phyloP scores from a whole-genome alignment of 2,329 filamentous ascomycete species.

The Neofusicoccum umdonicola region DNA sequence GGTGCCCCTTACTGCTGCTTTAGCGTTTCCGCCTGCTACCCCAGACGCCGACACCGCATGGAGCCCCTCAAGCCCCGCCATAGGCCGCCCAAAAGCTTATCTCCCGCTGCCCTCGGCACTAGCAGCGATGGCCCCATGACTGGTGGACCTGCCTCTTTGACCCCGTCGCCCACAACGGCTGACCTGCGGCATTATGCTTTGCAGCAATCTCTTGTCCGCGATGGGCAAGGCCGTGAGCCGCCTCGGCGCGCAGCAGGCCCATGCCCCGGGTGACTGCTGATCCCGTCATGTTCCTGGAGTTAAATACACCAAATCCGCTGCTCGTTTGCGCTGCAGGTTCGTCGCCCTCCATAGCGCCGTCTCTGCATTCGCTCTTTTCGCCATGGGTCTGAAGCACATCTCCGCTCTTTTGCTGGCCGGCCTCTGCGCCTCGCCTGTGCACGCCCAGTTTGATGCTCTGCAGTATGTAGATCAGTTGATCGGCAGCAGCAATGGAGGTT shows the following conservation, averaged over 20 bases:
- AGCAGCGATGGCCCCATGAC: neutral
- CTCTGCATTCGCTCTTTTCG: neutral
- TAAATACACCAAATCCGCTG: neutral
- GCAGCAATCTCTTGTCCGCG: neutral
- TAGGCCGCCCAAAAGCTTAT: slow-evolving; percentile 2
- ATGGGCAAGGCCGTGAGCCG: neutral
- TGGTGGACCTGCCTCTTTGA: neutral
- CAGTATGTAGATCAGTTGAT: slow-evolving; percentile 41
- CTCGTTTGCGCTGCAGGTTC: neutral
- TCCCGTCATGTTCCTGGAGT: neutral
- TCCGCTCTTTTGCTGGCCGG: slow-evolving; percentile 1
- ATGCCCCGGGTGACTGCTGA: neutral
- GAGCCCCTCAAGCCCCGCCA: neutral
- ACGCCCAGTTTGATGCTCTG: slow-evolving; percentile 20
- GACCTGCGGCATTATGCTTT: neutral
- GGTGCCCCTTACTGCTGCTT: neutral
- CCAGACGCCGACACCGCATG: neutral
- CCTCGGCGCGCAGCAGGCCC: neutral
- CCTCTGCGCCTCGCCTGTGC: neutral
- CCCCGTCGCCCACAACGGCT: neutral
- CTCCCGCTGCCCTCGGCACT: neutral
- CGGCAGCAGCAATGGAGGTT: slow-evolving; percentile 41
- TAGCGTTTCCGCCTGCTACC: neutral
- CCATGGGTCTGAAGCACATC: slow-evolving; percentile 2
- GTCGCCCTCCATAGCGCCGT: neutral